Evolutionary conservation across 768 basidiomycete species (phyloP), one percentile per base, ranked within the genome.

Genomic region (Boletus insuetus): DNA sequence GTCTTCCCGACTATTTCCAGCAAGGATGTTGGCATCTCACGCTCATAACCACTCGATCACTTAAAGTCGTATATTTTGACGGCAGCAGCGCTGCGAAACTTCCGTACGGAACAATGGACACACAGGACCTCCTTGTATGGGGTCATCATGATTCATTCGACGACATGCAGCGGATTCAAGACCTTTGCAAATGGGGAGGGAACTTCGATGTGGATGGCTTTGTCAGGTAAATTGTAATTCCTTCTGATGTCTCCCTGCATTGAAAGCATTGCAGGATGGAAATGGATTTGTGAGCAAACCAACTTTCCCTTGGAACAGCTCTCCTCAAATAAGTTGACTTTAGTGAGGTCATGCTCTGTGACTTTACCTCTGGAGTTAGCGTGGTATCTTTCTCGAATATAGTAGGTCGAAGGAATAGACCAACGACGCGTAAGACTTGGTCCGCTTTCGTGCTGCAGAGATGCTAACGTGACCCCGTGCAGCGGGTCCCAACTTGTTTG

Each of bases 41-140:
- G 3, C 49, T 64, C 4, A 59, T 45, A 9, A 39, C 60, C 13
- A 68, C 59, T 29, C 60, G 67, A 17, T 64, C 78, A 1, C 61
- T 82, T 32, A 77, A 75, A 39, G 63, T 82, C 4, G 52, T 82
- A 9, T 81, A 82, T 56, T 82, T 82, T 41, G 82, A 83, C 48
- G 81, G 82, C 0, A 77, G 66, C 42, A 79, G 80, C 49, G 80
- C 76, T 0, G 75, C 72, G 1, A 81, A 79, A 51, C 66, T 79
- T 65, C 20, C 46, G 16, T 63, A 62, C 1, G 80, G 80, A 0
- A 47, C 76, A 5, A 55, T 82, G 70, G 77, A 82, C 48, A 73
- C 67, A 12, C 80, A 82, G 53, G 81, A 82, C 51, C 62, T 81
- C 17, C n/a, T 82, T 4, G 50, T 59, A 20, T 82, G 77, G 78